Percentiles rank a stretch among this genome's conserved stretches.
Conservation (phyloP, 2,329 filamentous ascomycete species). For the Fusarium tuaranense region DNA sequence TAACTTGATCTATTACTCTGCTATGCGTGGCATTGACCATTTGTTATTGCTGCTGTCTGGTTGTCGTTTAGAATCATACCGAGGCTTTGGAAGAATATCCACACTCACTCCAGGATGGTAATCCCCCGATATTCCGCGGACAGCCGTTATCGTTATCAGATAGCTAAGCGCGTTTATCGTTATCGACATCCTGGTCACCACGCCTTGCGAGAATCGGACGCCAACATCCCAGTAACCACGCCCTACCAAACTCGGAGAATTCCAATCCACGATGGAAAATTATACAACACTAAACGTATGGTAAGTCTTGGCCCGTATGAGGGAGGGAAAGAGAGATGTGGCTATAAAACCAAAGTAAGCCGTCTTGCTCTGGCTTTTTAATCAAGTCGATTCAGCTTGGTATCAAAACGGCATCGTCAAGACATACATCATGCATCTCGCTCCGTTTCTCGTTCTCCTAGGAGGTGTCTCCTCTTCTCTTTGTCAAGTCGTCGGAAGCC, state of each 20-base stretch:
- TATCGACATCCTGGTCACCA: not conserved
- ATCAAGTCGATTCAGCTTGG: not conserved
- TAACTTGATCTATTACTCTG: not conserved
- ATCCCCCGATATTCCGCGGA: not conserved
- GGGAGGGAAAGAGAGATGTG: not conserved
- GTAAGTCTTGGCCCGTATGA: not conserved
- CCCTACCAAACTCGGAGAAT: not conserved
- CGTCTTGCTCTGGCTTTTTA: not conserved
- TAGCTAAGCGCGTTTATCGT: not conserved
- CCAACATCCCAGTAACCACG: not conserved
- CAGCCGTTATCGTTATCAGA: not conserved
- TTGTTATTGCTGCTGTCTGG: not conserved
- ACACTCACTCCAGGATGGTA: not conserved
- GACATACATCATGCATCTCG: not conserved
- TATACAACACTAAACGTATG: not conserved
- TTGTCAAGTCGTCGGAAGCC: not conserved
- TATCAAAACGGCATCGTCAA: not conserved
- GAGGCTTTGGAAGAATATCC: not conserved
- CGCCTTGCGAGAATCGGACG: not conserved
- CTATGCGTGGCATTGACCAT: not conserved
- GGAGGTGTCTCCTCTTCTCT: not conserved
- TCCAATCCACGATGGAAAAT: not conserved
- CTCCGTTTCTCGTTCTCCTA: not conserved
- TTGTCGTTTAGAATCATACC: not conserved
- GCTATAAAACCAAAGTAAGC: not conserved